Base-by-base conservation (phyloP, 805 yeast species). In the Wickerhamiella lipophila region DNA sequence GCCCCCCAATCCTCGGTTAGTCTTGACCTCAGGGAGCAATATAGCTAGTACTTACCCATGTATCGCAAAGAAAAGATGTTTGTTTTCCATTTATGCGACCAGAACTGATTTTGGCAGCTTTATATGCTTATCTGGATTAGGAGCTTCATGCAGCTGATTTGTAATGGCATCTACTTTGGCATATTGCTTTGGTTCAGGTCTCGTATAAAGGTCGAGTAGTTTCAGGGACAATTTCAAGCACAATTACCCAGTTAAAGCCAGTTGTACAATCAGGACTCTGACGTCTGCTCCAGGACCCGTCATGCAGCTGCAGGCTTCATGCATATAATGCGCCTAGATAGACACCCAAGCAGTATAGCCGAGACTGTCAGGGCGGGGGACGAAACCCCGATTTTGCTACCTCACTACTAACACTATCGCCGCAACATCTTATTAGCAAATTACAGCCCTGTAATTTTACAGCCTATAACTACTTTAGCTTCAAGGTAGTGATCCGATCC, bases 1-100 rank as follows among this genome's bases (percentile, higher is more conserved):
- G 2, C 89, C 89, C 78, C 84, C 79, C 27, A 82, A 63, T 6
- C 74, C 64, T 46, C 19, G 42, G n/a, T 46, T 22, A 46, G 42
- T 15, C 13, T 13, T 3, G 8, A 15, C 25, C n/a, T 23, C 16
- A 12, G 26, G 15, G n/a, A n/a, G 8, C 34, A 30, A 22, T 7
- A 15, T 5, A 15, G 13, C 9, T 2, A 2, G 7, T 11, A 42
- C 47, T 36, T 49, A 53, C 48, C 61, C 61, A 42, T 58, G 61
- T 26, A 58, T 44, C 35, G 57, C 35, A 22, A 54, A 55, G 1
- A 58, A 47, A 23, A 58, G 25, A 19, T 58, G 61, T 53, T 54
- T 56, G n/a, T 42, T 26, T 60, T 32, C 22, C 25, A 32, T 16
- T 11, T 15, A 4, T 32, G 18, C 15, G 9, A 8, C 15, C 15